phyloP scores from a whole-genome alignment of 2,329 filamentous ascomycete genomes.

The Myrmaecium sp. region DNA sequence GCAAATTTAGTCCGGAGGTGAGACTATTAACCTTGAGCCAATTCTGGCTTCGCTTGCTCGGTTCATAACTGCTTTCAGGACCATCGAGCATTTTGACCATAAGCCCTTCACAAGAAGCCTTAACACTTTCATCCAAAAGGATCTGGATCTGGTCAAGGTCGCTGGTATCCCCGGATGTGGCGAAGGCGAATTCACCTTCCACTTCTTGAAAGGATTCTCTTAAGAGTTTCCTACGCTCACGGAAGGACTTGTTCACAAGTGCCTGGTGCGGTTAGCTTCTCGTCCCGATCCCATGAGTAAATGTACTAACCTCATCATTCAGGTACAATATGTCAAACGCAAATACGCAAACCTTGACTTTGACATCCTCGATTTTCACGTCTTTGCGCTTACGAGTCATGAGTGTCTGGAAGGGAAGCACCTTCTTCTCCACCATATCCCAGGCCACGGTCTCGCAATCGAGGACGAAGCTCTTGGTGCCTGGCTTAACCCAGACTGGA shows the following conservation, averaged over 20 bases:
- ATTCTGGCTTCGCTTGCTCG: slow-evolving; percentile 87
- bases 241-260: slow-evolving; percentile 70
- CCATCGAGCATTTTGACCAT: slow-evolving; percentile 99
- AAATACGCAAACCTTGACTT: slow-evolving; percentile 92
- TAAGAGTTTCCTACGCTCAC: slow-evolving; percentile 66
- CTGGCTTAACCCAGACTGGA: slow-evolving; percentile 72
- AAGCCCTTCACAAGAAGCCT: slow-evolving; percentile 86
- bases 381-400: slow-evolving; percentile 98
- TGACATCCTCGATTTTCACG: slow-evolving; percentile 87
- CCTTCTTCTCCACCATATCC: slow-evolving; percentile 90
- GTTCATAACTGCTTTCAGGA: slow-evolving; percentile 82
- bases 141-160: slow-evolving; percentile 87
- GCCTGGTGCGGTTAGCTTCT: slow-evolving; percentile 28
- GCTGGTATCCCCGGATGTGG: slow-evolving; percentile 69
- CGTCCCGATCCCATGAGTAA: neutral
- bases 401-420: slow-evolving; percentile 89
- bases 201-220: slow-evolving; percentile 54
- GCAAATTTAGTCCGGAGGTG: slow-evolving; percentile 1
- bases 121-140: slow-evolving; percentile 86
- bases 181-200: slow-evolving; percentile 85
- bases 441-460: slow-evolving; percentile 97
- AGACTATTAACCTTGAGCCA: slow-evolving; percentile 82
- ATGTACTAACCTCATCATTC: slow-evolving; percentile 51
- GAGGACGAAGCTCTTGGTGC: slow-evolving; percentile 89
- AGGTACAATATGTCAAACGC: slow-evolving; percentile 90